Evolutionary conservation across 2,329 filamentous ascomycete genomes (phyloP).

Genomic region (Aureobasidium vineae): DNA sequence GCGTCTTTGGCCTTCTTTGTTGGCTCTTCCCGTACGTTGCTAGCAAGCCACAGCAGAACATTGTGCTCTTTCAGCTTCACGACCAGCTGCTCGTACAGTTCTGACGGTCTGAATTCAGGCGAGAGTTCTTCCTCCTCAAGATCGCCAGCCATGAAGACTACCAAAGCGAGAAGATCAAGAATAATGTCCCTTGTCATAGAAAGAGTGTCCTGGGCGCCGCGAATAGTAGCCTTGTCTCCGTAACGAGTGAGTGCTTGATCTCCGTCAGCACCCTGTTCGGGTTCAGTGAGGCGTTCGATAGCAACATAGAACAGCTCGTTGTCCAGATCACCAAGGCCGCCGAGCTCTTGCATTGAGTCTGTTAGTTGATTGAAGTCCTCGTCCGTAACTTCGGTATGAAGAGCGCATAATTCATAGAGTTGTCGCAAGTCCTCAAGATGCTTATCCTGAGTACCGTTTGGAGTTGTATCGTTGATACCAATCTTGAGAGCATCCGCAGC

Average conservation of each 20-base stretch:
- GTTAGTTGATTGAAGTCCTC: slow-evolving; percentile 73
- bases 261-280: slow-evolving; percentile 41
- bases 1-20: slow-evolving; percentile 25
- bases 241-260: slow-evolving; percentile 64
- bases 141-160: slow-evolving; percentile 84
- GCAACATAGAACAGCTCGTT: slow-evolving; percentile 54
- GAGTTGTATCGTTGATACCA: slow-evolving; percentile 4
- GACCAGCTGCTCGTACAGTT: slow-evolving; percentile 68
- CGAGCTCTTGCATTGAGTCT: slow-evolving; percentile 64
- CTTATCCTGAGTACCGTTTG: slow-evolving; percentile 26
- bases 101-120: slow-evolving; percentile 59
- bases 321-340: slow-evolving; percentile 53
- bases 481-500: slow-evolving; percentile 25
- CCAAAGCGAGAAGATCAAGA: slow-evolving; percentile 76
- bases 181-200: slow-evolving; percentile 70
- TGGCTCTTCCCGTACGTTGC: slow-evolving; percentile 50
- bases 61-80: slow-evolving; percentile 70
- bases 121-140: slow-evolving; percentile 70
- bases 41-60: slow-evolving; percentile 66
- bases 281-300: slow-evolving; percentile 49
- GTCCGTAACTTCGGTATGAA: slow-evolving; percentile 76
- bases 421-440: slow-evolving; percentile 45
- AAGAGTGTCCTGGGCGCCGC: slow-evolving; percentile 75
- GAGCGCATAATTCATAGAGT: slow-evolving; percentile 75
- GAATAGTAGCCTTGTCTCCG: slow-evolving; percentile 71